phyloP scores from a whole-genome alignment of 2,329 filamentous ascomycete genomes.

The Fonsecaea monophora region DNA sequence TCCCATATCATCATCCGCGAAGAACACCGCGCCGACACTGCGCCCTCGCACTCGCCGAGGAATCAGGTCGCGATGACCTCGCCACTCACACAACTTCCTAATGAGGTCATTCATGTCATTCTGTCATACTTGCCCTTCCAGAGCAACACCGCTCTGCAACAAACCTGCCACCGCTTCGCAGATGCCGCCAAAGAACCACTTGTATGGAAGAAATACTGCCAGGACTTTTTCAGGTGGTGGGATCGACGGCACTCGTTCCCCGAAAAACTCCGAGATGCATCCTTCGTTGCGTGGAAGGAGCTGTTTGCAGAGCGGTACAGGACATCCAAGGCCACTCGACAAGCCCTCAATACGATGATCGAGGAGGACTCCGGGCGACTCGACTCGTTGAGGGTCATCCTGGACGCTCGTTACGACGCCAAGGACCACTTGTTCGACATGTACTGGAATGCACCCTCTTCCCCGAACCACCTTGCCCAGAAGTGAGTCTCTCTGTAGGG shows the following conservation, averaged over 20 bases:
- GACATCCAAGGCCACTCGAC: conserved; percentile 60
- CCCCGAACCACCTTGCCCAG: conserved; percentile 77
- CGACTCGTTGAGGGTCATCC: conserved; percentile 72
- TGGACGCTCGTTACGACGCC: conserved; percentile 78
- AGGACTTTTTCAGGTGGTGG: conserved; percentile 75
- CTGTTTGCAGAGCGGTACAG: conserved; percentile 66
- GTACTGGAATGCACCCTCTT: conserved; percentile 63
- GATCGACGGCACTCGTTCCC: conserved; percentile 67
- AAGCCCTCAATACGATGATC: conserved; percentile 72
- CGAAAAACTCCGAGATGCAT: conserved; percentile 61
- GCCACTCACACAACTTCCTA: conserved; percentile 62
- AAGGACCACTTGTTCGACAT: conserved; percentile 82
- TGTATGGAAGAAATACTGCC: conserved; percentile 81
- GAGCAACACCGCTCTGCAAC: conserved; percentile 61
- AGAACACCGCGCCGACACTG: neutral
- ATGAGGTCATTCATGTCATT: conserved; percentile 84
- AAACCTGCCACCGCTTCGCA: conserved; percentile 69
- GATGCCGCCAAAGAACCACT: conserved; percentile 72
- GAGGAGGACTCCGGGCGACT: conserved; percentile 73
- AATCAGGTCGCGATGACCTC: conserved; percentile 8
- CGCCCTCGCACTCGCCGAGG: neutral
- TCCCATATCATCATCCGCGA: neutral
- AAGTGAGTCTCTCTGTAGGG: conserved; percentile 52
- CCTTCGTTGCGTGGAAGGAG: conserved; percentile 66
- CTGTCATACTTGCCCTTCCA: conserved; percentile 66